A percentile compares a stretch with the other conserved stretches of the same genome.
Conservation (phyloP, 2,329 filamentous ascomycete species). For the Colletotrichum sp. region DNA sequence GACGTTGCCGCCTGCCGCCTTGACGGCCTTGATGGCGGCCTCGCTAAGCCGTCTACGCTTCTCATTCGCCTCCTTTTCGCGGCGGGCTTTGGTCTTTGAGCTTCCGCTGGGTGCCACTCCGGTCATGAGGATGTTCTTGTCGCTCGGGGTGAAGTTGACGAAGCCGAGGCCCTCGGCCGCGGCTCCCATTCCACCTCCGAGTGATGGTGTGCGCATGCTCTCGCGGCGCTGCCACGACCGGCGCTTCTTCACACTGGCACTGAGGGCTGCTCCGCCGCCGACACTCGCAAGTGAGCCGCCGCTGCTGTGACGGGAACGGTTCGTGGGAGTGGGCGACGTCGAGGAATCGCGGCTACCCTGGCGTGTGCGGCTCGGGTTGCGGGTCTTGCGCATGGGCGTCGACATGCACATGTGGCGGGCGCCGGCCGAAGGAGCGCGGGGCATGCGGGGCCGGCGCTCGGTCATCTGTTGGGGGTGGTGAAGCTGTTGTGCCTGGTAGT, state of each 20-base stretch:
- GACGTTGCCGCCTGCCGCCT: constrained; percentile 73
- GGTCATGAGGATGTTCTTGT: constrained; percentile 79
- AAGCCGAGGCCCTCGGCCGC: constrained; percentile 61
- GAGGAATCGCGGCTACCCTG: constrained; percentile 24
- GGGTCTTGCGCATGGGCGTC: constrained; percentile 47
- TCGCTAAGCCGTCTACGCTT: constrained; percentile 72
- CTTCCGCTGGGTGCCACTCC: constrained; percentile 92
- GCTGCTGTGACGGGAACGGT: constrained; percentile 42
- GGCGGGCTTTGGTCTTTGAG: constrained; percentile 90
- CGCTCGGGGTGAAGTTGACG: constrained; percentile 87
- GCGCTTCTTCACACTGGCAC: constrained; percentile 42
- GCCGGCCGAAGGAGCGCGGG: constrained; percentile 59
- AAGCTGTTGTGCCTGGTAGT: constrained; percentile 22
- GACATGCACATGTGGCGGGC: constrained; percentile 50
- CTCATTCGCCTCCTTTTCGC: constrained; percentile 88
- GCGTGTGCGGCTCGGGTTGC: constrained; percentile 36
- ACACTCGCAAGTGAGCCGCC: constrained; percentile 36
- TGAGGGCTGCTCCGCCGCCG: constrained; percentile 41
- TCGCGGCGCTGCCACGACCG: constrained; percentile 36
- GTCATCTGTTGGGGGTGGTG: constrained; percentile 24
- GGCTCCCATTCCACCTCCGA: constrained; percentile 28
- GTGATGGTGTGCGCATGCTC: constrained; percentile 30
- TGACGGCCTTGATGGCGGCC: constrained; percentile 71
- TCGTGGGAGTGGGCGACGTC: constrained; percentile 42
- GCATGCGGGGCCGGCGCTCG: constrained; percentile 50